phyloP scores from a whole-genome alignment of 2,329 filamentous ascomycete species.

The Aureobasidium sp. region DNA sequence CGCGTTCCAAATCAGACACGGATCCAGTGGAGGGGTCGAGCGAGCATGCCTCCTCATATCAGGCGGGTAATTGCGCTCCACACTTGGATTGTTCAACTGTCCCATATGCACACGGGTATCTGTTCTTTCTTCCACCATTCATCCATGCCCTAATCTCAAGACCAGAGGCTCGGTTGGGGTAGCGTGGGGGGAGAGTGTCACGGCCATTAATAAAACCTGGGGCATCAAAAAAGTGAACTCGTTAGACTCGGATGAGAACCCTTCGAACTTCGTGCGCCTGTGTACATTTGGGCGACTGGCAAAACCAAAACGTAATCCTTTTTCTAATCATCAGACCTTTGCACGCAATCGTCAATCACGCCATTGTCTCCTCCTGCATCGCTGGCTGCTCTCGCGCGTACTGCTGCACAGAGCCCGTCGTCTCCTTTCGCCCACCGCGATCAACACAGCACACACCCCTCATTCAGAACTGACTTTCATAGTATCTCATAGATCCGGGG shows the following conservation, averaged over 20 bases:
- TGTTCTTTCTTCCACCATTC: not conserved
- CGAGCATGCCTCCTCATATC: slow-evolving; percentile 1
- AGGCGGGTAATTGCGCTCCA: slow-evolving; percentile 12
- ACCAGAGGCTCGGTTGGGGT: not conserved
- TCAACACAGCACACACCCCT: not conserved
- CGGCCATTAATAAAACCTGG: not conserved
- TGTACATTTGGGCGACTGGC: not conserved
- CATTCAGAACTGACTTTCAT: slow-evolving; percentile 8
- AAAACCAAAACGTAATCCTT: slow-evolving; percentile 5
- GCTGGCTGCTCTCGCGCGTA: not conserved
- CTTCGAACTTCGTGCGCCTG: not conserved
- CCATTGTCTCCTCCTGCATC: slow-evolving; percentile 1
- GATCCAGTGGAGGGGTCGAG: not conserved
- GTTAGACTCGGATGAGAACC: not conserved
- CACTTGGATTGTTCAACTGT: not conserved
- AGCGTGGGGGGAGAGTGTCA: not conserved
- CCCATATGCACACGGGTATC: not conserved
- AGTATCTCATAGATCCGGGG: slow-evolving; percentile 13
- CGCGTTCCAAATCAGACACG: not conserved
- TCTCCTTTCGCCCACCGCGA: slow-evolving; percentile 1
- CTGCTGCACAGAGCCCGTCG: not conserved
- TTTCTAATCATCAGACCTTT: not conserved
- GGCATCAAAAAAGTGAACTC: not conserved
- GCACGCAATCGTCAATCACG: slow-evolving; percentile 1
- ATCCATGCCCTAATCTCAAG: not conserved